Percentiles rank a stretch among this genome's conserved stretches.
Conservation (phyloP, 768 basidiomycete species). For the Lepiota brunneoincarnata region DNA sequence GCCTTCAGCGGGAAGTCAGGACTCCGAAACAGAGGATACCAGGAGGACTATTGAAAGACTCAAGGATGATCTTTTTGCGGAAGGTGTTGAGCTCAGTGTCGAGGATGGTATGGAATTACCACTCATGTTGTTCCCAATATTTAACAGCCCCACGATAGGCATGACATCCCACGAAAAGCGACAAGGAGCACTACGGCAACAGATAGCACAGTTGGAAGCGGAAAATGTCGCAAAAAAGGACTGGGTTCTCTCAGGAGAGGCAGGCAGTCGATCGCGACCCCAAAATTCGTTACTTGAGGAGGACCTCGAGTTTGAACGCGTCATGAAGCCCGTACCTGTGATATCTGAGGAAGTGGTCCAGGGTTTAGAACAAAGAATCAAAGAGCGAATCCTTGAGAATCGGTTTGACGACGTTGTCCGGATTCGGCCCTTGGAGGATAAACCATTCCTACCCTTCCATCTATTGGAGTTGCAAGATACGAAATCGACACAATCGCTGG, state of each 20-base stretch:
- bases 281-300: slow-evolving; percentile 91
- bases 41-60: slow-evolving; percentile 61
- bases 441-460: slow-evolving; percentile 88
- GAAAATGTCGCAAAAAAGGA: slow-evolving; percentile 88
- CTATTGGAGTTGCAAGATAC: slow-evolving; percentile 87
- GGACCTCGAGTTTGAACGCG: slow-evolving; percentile 92
- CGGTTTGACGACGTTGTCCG: slow-evolving; percentile 92
- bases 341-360: slow-evolving; percentile 87
- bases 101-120: slow-evolving; percentile 24
- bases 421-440: slow-evolving; percentile 72
- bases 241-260: slow-evolving; percentile 93
- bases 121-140: slow-evolving; percentile 13
- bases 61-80: slow-evolving; percentile 78
- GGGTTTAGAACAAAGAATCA: slow-evolving; percentile 86
- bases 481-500: slow-evolving; percentile 85
- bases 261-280: slow-evolving; percentile 76
- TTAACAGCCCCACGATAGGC: slow-evolving; percentile 31
- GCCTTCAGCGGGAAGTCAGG: slow-evolving; percentile 10
- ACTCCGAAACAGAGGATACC: slow-evolving; percentile 28
- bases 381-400: slow-evolving; percentile 78
- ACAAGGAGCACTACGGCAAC: slow-evolving; percentile 66
- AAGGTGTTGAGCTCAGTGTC: slow-evolving; percentile 50
- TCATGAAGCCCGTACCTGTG: slow-evolving; percentile 81
- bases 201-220: slow-evolving; percentile 80
- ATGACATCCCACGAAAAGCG: slow-evolving; percentile 80